phyloP scores from a whole-genome alignment of 441 rosid species.

The Capsella rubella region DNA sequence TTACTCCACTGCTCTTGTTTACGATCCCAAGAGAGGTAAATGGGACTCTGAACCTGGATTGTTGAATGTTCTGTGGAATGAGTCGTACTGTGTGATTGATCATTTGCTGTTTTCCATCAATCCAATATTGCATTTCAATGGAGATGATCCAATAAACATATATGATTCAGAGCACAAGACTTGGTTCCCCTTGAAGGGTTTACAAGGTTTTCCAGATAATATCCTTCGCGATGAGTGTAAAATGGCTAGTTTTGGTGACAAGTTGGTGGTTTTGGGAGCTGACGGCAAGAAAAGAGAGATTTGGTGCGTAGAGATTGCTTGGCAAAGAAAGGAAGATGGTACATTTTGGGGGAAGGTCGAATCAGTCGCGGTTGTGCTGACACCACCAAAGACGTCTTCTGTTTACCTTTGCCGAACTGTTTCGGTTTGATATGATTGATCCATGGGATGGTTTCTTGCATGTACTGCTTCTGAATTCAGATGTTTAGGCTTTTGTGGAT shows the following conservation, averaged over 20 bases:
- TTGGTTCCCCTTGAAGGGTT: background rate
- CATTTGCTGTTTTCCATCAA: background rate
- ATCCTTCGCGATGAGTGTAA: background rate
- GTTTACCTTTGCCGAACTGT: no score
- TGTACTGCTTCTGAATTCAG: constrained; percentile 3
- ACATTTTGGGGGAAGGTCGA: no score
- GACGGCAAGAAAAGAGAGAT: background rate
- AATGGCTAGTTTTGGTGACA: background rate
- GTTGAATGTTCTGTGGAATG: background rate
- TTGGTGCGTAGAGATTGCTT: background rate
- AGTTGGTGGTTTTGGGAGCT: background rate
- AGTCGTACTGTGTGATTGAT: constrained; percentile 6
- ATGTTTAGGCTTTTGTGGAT: background rate
- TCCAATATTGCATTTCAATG: background rate
- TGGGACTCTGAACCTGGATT: background rate
- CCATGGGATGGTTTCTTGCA: background rate
- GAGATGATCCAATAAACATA: background rate
- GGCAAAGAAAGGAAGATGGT: background rate
- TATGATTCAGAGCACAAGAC: background rate
- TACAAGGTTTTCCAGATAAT: background rate
- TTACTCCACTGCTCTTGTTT: no score
- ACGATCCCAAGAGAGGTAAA: no score
- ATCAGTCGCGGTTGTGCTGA: background rate
- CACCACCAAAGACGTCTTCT: no score
- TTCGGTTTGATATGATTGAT: background rate